Conservation (phyloP, 495 filamentous ascomycete species). For the Choiromyces venosus region DNA sequence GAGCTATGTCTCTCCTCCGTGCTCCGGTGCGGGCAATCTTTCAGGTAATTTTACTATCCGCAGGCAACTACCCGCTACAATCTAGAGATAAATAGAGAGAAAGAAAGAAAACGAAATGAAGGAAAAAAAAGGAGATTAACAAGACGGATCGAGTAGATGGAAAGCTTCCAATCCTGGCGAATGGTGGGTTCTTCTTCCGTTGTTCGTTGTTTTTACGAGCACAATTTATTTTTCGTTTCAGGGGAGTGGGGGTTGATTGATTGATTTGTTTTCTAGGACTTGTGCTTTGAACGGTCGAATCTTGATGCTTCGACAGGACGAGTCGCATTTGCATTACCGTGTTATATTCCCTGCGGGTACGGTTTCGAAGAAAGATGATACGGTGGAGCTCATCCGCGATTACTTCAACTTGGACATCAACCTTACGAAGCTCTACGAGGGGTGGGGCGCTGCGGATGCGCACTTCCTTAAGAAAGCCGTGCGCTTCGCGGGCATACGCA, state of each 20-base stretch:
- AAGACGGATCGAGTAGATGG: conserved; percentile 56
- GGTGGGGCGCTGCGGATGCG: conserved; percentile 78
- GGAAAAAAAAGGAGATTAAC: neutral
- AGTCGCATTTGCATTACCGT: conserved; percentile 71
- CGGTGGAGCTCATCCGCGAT: conserved; percentile 60
- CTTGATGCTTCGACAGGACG: conserved; percentile 77
- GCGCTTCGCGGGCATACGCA: conserved; percentile 86
- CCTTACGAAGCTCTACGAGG: conserved; percentile 66
- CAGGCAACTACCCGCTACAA: neutral
- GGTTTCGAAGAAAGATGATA: conserved; percentile 54
- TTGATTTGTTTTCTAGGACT: conserved; percentile 49
- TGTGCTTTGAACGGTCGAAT: conserved; percentile 81
- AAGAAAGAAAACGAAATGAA: too few species aligned
- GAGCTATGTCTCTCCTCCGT: conserved; percentile 39
- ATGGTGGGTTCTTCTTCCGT: conserved; percentile 55
- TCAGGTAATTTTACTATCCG: conserved; percentile 28
- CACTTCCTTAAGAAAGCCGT: conserved; percentile 87
- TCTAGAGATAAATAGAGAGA: neutral
- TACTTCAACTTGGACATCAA: conserved; percentile 79
- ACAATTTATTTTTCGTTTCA: conserved; percentile 1
- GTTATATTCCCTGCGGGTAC: conserved; percentile 50
- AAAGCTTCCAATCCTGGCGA: conserved; percentile 68
- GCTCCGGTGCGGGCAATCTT: conserved; percentile 41
- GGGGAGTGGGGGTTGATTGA: too few species aligned
- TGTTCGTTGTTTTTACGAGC: neutral